Evolutionary conservation across 2,329 filamentous ascomycete species (phyloP), one percentile per base, ranked within the genome.

Genomic region (Stemphylium vesicarium): DNA sequence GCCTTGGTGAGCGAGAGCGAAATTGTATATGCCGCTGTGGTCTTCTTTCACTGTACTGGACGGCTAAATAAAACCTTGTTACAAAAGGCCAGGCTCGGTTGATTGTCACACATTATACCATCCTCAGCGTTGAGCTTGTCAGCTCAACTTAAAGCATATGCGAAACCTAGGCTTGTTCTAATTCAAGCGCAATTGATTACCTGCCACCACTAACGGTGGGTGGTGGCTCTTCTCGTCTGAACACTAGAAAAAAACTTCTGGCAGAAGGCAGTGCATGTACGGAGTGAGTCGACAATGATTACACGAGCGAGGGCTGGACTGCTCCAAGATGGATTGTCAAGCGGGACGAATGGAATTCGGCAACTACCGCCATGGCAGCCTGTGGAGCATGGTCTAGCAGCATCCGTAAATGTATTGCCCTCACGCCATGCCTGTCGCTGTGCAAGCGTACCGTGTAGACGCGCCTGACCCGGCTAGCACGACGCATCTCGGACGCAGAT

Each of bases 401-500:
- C 47, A 45, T 43, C 15, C 33, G 29, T 31, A 32, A 41, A 49
- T 46, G 39, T 35, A 41, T 39, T 51, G 36, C n/a, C 41, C 52
- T 55, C 52, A 42, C 36, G 41, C 41, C 41, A 55, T 55, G 50
- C 31, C 11, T 45, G 41, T 37, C 32, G 31, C 24, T n/a, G 38
- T 41, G 37, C 37, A 47, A 38, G 37, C 42, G 31, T 39, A 42
- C 36, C 31, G 37, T 26, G 50, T 43, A 53, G 44, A 37, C 43
- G 50, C 38, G 50, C 50, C 38, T 49, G 38, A 29, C 37, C 29
- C n/a, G 32, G 52, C 42, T 45, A 51, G 52, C 29, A 36, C 40
- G 13, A 26, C 16, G 46, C 46, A 41, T 50, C 29, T 51, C 52
- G 41, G 47, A 55, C 37, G 47, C 52, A 51, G 36, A 51, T 51